Evolutionary conservation across 352 stramenopile genomes (phyloP).

Genomic region (Elongisporangium anandrum): DNA sequence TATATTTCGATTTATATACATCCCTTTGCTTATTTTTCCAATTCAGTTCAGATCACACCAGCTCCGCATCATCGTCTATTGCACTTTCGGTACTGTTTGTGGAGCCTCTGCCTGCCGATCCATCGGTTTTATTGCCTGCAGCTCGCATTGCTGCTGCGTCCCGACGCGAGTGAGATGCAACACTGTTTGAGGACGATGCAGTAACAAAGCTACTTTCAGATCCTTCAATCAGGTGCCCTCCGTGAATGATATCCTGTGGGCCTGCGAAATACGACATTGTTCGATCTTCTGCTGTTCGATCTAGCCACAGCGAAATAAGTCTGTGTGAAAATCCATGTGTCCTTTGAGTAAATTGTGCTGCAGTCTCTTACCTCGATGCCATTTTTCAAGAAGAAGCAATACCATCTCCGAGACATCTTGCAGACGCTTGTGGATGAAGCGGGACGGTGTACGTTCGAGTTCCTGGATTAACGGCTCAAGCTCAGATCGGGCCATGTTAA

Average conservation of each 20-base stretch:
- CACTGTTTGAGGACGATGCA: not conserved
- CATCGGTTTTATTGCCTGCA: not conserved
- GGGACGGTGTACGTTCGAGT: slow-evolving; percentile 46
- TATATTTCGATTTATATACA: not conserved
- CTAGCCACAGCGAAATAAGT: not conserved
- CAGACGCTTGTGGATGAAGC: slow-evolving; percentile 68
- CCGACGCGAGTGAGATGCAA: not conserved
- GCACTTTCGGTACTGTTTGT: not conserved
- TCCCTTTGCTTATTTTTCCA: not conserved
- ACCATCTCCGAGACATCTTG: slow-evolving; percentile 78
- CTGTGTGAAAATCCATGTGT: not conserved
- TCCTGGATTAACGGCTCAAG: slow-evolving; percentile 61
- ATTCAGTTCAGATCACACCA: not conserved
- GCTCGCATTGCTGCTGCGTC: not conserved
- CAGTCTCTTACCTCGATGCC: slow-evolving; percentile 42
- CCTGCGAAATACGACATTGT: not conserved
- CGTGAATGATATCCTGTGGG: not conserved
- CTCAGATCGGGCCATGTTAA: slow-evolving; percentile 50
- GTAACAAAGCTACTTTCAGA: not conserved
- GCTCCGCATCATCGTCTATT: not conserved
- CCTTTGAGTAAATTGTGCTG: too few relatives aligned
- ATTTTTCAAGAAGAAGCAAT: slow-evolving; percentile 60
- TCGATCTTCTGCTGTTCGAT: slow-evolving; percentile 1
- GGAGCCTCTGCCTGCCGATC: not conserved
- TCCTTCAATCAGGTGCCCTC: not conserved